Evolutionary conservation across 345 rosid genomes (phyloP).

Genomic region (Brassica nigra): DNA sequence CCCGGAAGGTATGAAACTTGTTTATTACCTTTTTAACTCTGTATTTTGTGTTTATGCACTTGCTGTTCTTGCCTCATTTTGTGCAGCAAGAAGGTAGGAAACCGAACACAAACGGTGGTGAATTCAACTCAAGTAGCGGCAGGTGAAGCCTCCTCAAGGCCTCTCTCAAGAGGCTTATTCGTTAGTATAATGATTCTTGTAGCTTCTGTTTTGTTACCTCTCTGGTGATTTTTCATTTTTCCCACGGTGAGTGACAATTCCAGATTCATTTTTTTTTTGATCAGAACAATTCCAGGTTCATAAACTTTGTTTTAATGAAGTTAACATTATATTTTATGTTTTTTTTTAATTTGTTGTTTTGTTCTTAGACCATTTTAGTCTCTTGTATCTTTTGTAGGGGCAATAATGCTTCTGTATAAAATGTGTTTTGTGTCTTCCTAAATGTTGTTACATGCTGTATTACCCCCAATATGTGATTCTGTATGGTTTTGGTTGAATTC

Average conservation of each 20-base stretch:
- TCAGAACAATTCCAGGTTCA: background rate
- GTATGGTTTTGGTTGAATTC: background rate
- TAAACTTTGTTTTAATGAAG: background rate
- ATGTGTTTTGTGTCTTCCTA: background rate
- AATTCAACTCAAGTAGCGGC: constrained; percentile 52
- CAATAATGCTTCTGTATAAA: background rate
- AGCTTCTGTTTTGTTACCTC: constrained; percentile 46
- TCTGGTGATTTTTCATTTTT: constrained; percentile 36
- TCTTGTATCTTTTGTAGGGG: constrained; percentile 6
- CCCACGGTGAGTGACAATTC: constrained; percentile 26
- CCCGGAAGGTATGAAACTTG: constrained; percentile 77
- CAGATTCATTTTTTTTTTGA: background rate
- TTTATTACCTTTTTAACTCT: background rate
- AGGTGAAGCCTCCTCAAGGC: constrained; percentile 20
- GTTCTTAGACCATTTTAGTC: constrained; percentile 9
- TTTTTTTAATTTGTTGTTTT: constrained; percentile 16
- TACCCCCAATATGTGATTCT: background rate
- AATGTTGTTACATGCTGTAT: background rate
- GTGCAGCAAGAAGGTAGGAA: constrained; percentile 73
- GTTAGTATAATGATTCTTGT: constrained; percentile 40
- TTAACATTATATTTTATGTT: background rate
- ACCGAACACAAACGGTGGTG: constrained; percentile 56
- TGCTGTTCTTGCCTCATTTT: background rate
- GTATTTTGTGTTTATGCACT: background rate
- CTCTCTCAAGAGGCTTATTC: constrained; percentile 26